phyloP scores from a whole-genome alignment of 306 rosid genomes.

The Bauhinia variegata region DNA sequence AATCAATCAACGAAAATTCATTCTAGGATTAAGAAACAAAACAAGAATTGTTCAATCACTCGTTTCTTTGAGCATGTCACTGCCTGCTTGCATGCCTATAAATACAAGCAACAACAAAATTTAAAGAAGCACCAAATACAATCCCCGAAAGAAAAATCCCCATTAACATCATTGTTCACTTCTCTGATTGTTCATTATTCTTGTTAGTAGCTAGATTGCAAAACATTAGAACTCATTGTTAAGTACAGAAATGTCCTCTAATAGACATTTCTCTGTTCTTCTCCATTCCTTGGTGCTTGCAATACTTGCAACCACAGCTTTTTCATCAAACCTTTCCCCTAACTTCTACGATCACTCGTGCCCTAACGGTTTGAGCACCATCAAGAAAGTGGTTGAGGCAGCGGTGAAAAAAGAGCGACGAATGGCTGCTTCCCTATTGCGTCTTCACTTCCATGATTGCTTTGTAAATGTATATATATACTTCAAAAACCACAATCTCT shows the following conservation, averaged over 20 bases:
- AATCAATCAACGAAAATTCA: slow-evolving; percentile 17
- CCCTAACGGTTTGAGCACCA: slow-evolving; percentile 42
- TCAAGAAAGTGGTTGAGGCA: slow-evolving; percentile 27
- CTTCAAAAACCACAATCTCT: not conserved
- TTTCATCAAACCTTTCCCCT: slow-evolving; percentile 26
- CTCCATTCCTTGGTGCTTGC: slow-evolving; percentile 22
- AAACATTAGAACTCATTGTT: no score
- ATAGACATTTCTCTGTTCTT: not conserved
- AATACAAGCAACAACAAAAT: no score
- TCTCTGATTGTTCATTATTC: no score
- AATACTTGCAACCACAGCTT: slow-evolving; percentile 28
- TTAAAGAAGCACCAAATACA: no score
- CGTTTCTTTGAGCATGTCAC: no score
- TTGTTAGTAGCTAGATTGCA: no score
- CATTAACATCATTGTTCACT: no score
- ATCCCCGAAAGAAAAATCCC: no score
- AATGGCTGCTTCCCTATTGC: slow-evolving; percentile 52
- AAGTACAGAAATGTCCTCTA: slow-evolving; percentile 22
- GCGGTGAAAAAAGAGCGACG: slow-evolving; percentile 43
- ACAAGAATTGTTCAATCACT: no score
- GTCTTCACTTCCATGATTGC: slow-evolving; percentile 57
- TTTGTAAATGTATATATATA: slow-evolving; percentile 43
- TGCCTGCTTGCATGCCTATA: no score
- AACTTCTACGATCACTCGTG: slow-evolving; percentile 42
- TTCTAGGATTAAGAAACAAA: no score